A percentile compares a stretch with the other conserved stretches of the same genome.
phyloP scores from a whole-genome alignment of 2,329 filamentous ascomycete genomes.

The Zasmidium angulare region DNA sequence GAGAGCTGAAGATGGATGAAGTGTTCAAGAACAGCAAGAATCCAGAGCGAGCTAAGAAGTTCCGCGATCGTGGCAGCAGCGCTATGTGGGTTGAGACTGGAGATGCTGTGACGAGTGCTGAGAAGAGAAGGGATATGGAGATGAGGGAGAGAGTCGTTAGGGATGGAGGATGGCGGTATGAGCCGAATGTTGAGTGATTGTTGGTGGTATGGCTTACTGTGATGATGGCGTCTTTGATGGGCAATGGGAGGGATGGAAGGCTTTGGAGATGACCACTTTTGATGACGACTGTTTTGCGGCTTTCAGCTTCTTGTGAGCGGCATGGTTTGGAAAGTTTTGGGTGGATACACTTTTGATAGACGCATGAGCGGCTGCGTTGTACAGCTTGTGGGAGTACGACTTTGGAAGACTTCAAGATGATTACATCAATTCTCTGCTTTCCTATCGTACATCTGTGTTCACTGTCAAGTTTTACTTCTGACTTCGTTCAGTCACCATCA shows the following conservation, averaged over 20 bases:
- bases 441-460: not conserved
- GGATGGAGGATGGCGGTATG: slow-evolving; percentile 82
- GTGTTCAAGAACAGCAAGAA: slow-evolving; percentile 76
- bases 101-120: slow-evolving; percentile 83
- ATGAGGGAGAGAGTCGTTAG: slow-evolving; percentile 75
- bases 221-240: not conserved
- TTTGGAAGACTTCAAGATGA: no score
- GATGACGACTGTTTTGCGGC: not conserved
- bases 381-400: not conserved
- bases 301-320: not conserved
- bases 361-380: not conserved
- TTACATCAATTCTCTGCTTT: no score
- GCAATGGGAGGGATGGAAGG: not conserved
- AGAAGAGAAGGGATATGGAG: slow-evolving; percentile 76
- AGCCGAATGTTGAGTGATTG: slow-evolving; percentile 18
- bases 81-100: slow-evolving; percentile 80
- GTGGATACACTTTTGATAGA: not conserved
- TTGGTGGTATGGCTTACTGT: not conserved
- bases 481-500: no score
- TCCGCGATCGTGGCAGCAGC: slow-evolving; percentile 86
- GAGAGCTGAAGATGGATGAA: slow-evolving; percentile 90
- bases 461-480: not conserved
- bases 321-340: not conserved
- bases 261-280: not conserved
- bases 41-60: slow-evolving; percentile 81